Evolutionary conservation across 805 yeast species (phyloP), one percentile per base, ranked within the genome.

Genomic region (Wickerhamiella spandovensis): DNA sequence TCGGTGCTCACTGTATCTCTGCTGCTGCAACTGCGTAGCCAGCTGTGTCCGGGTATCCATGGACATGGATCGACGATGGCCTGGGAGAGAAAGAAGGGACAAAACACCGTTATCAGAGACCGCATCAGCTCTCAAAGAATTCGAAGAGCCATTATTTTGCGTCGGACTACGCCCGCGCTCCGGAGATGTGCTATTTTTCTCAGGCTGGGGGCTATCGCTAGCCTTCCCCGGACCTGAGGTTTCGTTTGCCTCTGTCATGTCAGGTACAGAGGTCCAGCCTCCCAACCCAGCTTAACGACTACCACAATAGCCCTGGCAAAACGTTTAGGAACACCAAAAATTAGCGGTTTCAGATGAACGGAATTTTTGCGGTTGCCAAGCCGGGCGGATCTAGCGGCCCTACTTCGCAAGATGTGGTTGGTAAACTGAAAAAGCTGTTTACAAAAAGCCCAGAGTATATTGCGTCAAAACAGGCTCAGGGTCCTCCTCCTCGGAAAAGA

Each of bases 291-390:
- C n/a, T n/a, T 25, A 28, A 15, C 8, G 25, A 10, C 18, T 22
- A 21, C 9, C 8, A n/a, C n/a, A n/a, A n/a, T n/a, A n/a, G n/a
- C n/a, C n/a, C n/a, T n/a, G n/a, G n/a, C n/a, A n/a, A n/a, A n/a
- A n/a, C n/a, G n/a, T n/a, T n/a, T n/a, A n/a, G n/a, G n/a, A n/a
- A n/a, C n/a, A n/a, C n/a, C n/a, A n/a, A n/a, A n/a, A n/a, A n/a
- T n/a, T n/a, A n/a, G n/a, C n/a, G n/a, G n/a, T n/a, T n/a, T n/a
- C n/a, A n/a, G n/a, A 85, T 90, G 95, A 86, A 88, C 60, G 97
- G 98, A 43, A 76, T 92, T 0, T 86, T 90, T 71, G 97, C 97
- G 8, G 77, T 90, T 43, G 82, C 82, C 56, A 90, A 90, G 64
- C 97, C 97, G 0, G 69, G 81, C 17, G 97, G 97, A 0, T 74